These are phyloP conservation scores for Backusella sp. DNA, from an alignment of 192 early-diverging fungal species.

Conservation along the genomic window DNA sequence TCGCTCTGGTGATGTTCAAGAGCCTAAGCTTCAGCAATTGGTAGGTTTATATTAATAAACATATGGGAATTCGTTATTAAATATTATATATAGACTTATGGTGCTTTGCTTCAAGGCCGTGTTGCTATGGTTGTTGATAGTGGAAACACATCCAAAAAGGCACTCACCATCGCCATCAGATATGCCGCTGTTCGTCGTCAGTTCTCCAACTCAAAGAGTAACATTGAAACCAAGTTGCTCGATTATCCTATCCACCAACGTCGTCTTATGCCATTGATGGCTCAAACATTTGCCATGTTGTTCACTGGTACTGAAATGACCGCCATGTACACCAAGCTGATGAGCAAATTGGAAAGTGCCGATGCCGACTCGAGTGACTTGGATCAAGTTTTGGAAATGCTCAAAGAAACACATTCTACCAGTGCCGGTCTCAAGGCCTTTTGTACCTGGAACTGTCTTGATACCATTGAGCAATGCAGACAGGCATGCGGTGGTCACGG, in stretches of 20 bases:
- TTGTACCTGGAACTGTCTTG: slow-evolving; percentile 88
- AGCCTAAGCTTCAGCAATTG: slow-evolving; percentile 80
- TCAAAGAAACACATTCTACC: slow-evolving; percentile 92
- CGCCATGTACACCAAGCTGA: slow-evolving; percentile 73
- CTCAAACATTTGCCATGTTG: slow-evolving; percentile 87
- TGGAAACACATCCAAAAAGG: slow-evolving; percentile 85
- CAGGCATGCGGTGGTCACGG: slow-evolving; percentile 91
- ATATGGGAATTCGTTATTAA: not conserved
- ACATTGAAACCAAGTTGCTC: slow-evolving; percentile 85
- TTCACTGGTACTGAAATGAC: slow-evolving; percentile 85
- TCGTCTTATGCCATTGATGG: slow-evolving; percentile 86
- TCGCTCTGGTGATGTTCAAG: slow-evolving; percentile 73
- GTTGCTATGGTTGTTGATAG: slow-evolving; percentile 84
- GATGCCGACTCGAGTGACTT: slow-evolving; percentile 58
- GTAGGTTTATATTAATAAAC: not conserved
- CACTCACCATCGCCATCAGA: slow-evolving; percentile 86
- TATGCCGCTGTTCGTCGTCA: slow-evolving; percentile 92
- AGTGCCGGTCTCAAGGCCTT: slow-evolving; percentile 91
- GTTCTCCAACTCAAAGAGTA: slow-evolving; percentile 66
- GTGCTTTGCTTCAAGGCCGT: slow-evolving; percentile 83
- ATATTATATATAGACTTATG: slow-evolving; percentile 58
- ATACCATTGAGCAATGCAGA: slow-evolving; percentile 89
- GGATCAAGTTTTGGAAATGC: slow-evolving; percentile 63
- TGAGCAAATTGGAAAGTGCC: slow-evolving; percentile 69
- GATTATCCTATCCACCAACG: slow-evolving; percentile 94